These are phyloP conservation scores for Gossypium davidsonii DNA, from an alignment of 441 rosid genomes.

Conservation along the genomic window DNA sequence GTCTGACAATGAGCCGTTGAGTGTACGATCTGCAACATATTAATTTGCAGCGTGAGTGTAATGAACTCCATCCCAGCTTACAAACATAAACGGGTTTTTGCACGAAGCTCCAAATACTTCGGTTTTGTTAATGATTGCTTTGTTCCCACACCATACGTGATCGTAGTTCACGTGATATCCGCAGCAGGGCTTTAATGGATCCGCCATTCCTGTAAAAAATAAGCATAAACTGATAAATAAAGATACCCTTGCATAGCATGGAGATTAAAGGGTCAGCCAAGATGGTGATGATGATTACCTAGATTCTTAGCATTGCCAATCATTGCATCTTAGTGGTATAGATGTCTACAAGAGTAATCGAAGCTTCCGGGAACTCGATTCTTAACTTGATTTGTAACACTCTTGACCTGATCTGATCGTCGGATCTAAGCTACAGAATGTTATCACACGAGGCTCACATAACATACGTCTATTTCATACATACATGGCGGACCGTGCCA, in stretches of 20 bases:
- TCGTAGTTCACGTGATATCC: constrained; percentile 69
- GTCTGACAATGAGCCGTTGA: constrained; percentile 53
- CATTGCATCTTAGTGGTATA: constrained; percentile 52
- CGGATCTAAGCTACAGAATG: no score
- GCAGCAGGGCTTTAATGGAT: constrained; percentile 71
- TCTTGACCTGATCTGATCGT: no score
- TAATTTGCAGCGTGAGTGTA: constrained; percentile 68
- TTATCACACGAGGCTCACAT: no score
- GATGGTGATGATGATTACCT: constrained; percentile 27
- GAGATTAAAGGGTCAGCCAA: no score
- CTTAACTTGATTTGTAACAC: constrained; percentile 28
- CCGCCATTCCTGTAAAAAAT: constrained; percentile 48
- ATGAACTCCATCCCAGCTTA: constrained; percentile 90
- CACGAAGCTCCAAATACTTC: constrained; percentile 55
- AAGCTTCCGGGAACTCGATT: constrained; percentile 49
- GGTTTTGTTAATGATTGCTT: constrained; percentile 44
- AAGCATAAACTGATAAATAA: neutral
- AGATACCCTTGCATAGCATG: neutral
- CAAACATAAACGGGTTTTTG: constrained; percentile 45
- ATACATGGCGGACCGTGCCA: no score
- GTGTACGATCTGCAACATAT: constrained; percentile 49
- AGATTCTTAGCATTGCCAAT: constrained; percentile 41
- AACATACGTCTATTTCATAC: no score
- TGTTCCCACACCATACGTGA: constrained; percentile 80
- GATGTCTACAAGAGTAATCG: constrained; percentile 53